Base-by-base conservation (phyloP, 139 green algal genomes). In the Volvox reticuliferus region DNA sequence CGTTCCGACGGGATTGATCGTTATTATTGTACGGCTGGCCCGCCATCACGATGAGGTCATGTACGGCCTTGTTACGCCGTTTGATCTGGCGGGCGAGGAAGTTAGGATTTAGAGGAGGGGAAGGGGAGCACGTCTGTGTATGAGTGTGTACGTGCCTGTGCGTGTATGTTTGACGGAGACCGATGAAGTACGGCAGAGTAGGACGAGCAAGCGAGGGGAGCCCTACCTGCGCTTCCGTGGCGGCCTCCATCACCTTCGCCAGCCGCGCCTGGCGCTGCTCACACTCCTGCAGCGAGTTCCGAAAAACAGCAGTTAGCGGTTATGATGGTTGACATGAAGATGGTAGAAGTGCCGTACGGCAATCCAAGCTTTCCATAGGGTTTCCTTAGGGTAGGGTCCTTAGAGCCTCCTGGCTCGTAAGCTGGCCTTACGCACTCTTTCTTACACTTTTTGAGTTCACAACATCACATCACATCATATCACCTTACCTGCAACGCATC, bases 401-500 rank as follows among this genome's bases (percentile, higher is more conserved):
- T n/a, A n/a, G n/a, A n/a, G n/a, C n/a, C n/a, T n/a, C n/a, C n/a
- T n/a, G n/a, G n/a, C n/a, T n/a, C n/a, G n/a, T n/a, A n/a, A n/a
- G n/a, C n/a, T n/a, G n/a, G n/a, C n/a, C n/a, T n/a, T n/a, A n/a
- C n/a, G n/a, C n/a, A n/a, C n/a, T n/a, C n/a, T n/a, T n/a, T n/a
- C n/a, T n/a, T n/a, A n/a, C n/a, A n/a, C n/a, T n/a, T n/a, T n/a
- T n/a, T n/a, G n/a, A n/a, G n/a, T n/a, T n/a, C n/a, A n/a, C n/a
- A n/a, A n/a, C n/a, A n/a, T n/a, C n/a, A n/a, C n/a, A n/a, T n/a
- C n/a, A n/a, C n/a, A n/a, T n/a, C n/a, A n/a, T n/a, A n/a, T n/a
- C n/a, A n/a, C n/a, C 84, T 3, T 50, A 89, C 85, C 30, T 87
- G 50, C 24, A 95, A 32, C 5, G 89, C 88, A 0, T 67, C n/a